These are phyloP conservation scores for Misopates orontium DNA, from an alignment of 257 asterid species.

Conservation along the genomic window DNA sequence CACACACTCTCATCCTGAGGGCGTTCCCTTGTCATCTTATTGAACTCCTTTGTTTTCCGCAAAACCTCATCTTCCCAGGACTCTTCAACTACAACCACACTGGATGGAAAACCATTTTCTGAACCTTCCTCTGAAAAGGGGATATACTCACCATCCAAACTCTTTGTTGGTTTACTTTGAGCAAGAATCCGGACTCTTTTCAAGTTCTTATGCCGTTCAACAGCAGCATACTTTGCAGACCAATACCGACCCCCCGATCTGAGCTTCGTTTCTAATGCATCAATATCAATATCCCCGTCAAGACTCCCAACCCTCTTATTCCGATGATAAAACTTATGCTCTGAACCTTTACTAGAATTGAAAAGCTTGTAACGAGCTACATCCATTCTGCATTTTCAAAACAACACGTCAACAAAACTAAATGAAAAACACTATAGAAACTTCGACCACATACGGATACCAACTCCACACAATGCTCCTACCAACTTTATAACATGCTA, in stretches of 20 bases:
- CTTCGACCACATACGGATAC: no score
- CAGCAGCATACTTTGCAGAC: slow-evolving; percentile 77
- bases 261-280: slow-evolving; percentile 63
- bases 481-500: neutral
- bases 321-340: slow-evolving; percentile 31
- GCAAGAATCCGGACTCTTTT: slow-evolving; percentile 68
- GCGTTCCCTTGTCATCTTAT: slow-evolving; percentile 75
- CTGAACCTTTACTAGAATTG: slow-evolving; percentile 50
- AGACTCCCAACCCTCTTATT: slow-evolving; percentile 39
- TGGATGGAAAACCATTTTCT: slow-evolving; percentile 30
- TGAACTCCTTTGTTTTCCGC: slow-evolving; percentile 85
- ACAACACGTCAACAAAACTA: slow-evolving; percentile 10
- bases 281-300: slow-evolving; percentile 69
- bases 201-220: slow-evolving; percentile 86
- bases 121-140: slow-evolving; percentile 54
- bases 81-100: slow-evolving; percentile 60
- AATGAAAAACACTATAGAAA: no score
- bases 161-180: slow-evolving; percentile 41
- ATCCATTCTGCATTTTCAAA: slow-evolving; percentile 76
- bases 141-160: slow-evolving; percentile 48
- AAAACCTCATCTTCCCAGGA: slow-evolving; percentile 91
- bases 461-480: neutral
- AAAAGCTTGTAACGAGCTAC: slow-evolving; percentile 85
- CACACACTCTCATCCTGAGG: slow-evolving; percentile 82
- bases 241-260: slow-evolving; percentile 90